Evolutionary conservation across 2,329 filamentous ascomycete genomes (phyloP).

Genomic region (Diplodia scrobiculata): DNA sequence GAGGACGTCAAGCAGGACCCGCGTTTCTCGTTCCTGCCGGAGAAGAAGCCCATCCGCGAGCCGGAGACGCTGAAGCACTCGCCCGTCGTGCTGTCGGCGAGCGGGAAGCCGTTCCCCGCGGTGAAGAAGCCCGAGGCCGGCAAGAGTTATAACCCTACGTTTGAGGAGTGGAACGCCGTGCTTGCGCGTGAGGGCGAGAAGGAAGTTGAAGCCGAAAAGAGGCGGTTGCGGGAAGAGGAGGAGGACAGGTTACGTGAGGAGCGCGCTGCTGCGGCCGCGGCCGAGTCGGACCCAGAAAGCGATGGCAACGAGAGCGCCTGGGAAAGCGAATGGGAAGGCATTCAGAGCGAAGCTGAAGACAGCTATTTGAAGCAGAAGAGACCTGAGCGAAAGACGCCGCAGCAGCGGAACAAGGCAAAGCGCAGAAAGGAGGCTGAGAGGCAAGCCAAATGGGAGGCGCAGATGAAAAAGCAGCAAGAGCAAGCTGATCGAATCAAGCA

Average conservation of each 20-base stretch:
- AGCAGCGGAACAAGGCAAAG: constrained; percentile 84
- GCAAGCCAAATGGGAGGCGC: constrained; percentile 71
- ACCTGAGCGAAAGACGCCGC: constrained; percentile 79
- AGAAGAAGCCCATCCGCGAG: constrained; percentile 66
- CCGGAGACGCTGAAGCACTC: constrained; percentile 75
- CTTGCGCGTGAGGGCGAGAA: constrained; percentile 74
- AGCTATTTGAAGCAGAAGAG: constrained; percentile 70
- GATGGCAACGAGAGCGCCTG: constrained; percentile 89
- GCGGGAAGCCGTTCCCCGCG: constrained; percentile 75
- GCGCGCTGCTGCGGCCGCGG: constrained; percentile 70
- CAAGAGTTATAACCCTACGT: constrained; percentile 89
- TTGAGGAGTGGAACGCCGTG: constrained; percentile 80
- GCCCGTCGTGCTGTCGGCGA: constrained; percentile 79
- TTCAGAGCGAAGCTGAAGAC: constrained; percentile 48
- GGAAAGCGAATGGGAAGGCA: constrained; percentile 77
- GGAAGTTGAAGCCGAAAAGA: constrained; percentile 75
- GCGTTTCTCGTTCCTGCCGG: constrained; percentile 66
- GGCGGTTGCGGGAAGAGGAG: constrained; percentile 67
- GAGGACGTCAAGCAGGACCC: constrained; percentile 55
- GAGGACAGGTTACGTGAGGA: constrained; percentile 69
- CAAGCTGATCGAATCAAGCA: constrained; percentile 72
- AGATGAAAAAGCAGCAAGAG: constrained; percentile 70
- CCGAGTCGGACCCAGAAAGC: constrained; percentile 72
- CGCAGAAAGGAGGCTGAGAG: constrained; percentile 85
- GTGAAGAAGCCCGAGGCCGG: constrained; percentile 78